phyloP scores from a whole-genome alignment of 148 eudicot genomes.

The Talinum fruticosum region DNA sequence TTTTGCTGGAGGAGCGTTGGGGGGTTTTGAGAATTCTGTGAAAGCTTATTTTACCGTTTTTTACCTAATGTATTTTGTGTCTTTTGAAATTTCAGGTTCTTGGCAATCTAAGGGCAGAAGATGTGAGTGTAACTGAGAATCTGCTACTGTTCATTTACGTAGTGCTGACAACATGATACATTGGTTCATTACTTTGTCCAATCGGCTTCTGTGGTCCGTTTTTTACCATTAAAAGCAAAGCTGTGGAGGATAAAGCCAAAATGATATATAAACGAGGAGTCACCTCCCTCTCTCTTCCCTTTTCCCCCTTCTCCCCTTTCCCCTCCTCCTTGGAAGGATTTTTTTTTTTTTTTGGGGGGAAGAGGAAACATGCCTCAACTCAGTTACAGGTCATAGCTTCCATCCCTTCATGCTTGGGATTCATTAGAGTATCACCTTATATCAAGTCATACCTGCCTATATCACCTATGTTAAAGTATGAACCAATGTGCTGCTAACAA shows the following conservation, averaged over 20 bases:
- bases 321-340: not conserved
- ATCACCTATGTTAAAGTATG: not conserved
- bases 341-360: no score
- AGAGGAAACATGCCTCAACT: not conserved
- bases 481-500: not conserved
- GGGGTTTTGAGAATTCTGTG: not conserved
- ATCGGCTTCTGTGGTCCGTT: not conserved
- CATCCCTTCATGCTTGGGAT: no score
- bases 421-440: not conserved
- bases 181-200: not conserved
- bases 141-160: not conserved
- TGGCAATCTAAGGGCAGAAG: conserved; percentile 19
- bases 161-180: conserved; percentile 3
- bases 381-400: no score
- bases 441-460: not conserved
- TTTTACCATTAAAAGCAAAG: not conserved
- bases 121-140: conserved; percentile 22
- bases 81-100: conserved; percentile 26
- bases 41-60: not conserved
- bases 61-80: conserved; percentile 12
- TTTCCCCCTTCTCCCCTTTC: not conserved
- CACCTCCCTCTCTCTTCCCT: no score
- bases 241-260: not conserved
- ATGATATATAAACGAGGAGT: no score
- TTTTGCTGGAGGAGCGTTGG: not conserved